Conservation (phyloP, 2,329 filamentous ascomycete genomes). For the Exutisphaerella laricina region DNA sequence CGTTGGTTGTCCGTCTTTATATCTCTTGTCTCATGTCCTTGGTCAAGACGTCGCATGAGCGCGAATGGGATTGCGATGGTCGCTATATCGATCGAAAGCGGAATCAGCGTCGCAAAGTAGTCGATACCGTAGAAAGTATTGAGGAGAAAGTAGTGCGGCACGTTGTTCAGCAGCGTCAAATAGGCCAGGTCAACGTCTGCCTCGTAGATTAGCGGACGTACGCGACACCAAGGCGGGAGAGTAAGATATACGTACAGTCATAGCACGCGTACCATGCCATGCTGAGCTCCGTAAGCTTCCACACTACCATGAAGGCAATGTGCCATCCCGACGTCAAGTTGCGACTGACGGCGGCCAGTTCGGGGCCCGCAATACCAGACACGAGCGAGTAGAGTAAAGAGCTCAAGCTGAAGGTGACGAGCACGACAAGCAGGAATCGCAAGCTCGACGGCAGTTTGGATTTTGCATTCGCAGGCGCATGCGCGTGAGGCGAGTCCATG, state of each 20-base stretch:
- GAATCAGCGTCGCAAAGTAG: conserved; percentile 54
- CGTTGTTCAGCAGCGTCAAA: conserved; percentile 59
- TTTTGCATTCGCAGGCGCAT: neutral
- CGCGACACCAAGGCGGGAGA: neutral
- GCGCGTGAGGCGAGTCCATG: conserved; percentile 7
- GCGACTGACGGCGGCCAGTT: conserved; percentile 63
- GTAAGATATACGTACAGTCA: conserved; percentile 53
- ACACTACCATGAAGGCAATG: conserved; percentile 50
- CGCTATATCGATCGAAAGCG: conserved; percentile 62
- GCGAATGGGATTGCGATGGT: conserved; percentile 68
- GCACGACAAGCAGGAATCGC: conserved; percentile 41
- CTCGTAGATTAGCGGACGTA: conserved; percentile 9
- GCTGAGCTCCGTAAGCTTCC: conserved; percentile 60
- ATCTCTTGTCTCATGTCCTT: conserved; percentile 50
- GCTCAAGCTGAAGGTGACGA: conserved; percentile 57
- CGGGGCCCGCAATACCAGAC: conserved; percentile 55
- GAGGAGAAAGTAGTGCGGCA: conserved; percentile 71
- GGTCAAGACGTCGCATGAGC: conserved; percentile 63
- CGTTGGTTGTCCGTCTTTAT: conserved; percentile 45
- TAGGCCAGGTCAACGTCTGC: conserved; percentile 41
- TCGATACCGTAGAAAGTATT: conserved; percentile 70
- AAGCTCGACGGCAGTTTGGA: conserved; percentile 32
- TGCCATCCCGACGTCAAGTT: conserved; percentile 58
- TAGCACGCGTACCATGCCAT: conserved; percentile 69
- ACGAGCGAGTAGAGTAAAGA: conserved; percentile 59